A percentile compares a stretch with the other conserved stretches of the same genome.
These are phyloP conservation scores for Mariannaea elegans DNA, from an alignment of 2,329 filamentous ascomycete species.

Conservation along the genomic window DNA sequence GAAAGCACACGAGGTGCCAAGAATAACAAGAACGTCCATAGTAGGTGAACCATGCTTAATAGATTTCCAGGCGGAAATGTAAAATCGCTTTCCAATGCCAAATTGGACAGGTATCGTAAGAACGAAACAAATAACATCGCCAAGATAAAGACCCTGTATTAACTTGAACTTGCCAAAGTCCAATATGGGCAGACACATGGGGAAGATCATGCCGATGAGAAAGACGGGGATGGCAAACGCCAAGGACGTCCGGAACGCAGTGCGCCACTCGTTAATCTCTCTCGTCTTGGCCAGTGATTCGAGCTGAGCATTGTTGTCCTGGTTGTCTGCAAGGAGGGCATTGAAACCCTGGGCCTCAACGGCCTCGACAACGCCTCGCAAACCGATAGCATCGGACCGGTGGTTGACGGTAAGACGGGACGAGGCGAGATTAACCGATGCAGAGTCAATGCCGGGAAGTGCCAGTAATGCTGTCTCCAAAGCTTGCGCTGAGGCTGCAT, in stretches of 20 bases:
- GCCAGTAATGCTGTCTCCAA: slow-evolving; percentile 75
- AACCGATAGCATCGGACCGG: slow-evolving; percentile 74
- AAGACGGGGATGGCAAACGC: slow-evolving; percentile 91
- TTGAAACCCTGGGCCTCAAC: slow-evolving; percentile 88
- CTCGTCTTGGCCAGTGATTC: slow-evolving; percentile 96
- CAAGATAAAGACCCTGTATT: slow-evolving; percentile 82
- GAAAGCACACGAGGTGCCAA: slow-evolving; percentile 95
- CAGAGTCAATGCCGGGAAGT: slow-evolving; percentile 77
- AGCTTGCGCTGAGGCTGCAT: slow-evolving; percentile 74
- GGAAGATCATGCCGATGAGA: slow-evolving; percentile 90
- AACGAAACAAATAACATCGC: slow-evolving; percentile 83
- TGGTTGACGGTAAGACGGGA: slow-evolving; percentile 80
- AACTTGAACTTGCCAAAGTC: slow-evolving; percentile 78
- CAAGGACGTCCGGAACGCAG: slow-evolving; percentile 79
- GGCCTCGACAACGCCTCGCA: slow-evolving; percentile 82
- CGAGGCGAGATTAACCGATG: slow-evolving; percentile 75
- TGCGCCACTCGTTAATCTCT: slow-evolving; percentile 93
- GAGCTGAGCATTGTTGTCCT: slow-evolving; percentile 96
- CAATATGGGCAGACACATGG: slow-evolving; percentile 80
- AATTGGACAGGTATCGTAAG: slow-evolving; percentile 96
- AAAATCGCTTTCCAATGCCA: slow-evolving; percentile 94
- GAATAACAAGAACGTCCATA: slow-evolving; percentile 95
- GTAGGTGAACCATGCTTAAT: slow-evolving; percentile 90
- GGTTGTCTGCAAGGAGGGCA: slow-evolving; percentile 86
- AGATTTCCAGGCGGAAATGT: slow-evolving; percentile 91